These are phyloP conservation scores for Pyrus betulifolia DNA, from an alignment of 306 rosid species.

Conservation along the genomic window DNA sequence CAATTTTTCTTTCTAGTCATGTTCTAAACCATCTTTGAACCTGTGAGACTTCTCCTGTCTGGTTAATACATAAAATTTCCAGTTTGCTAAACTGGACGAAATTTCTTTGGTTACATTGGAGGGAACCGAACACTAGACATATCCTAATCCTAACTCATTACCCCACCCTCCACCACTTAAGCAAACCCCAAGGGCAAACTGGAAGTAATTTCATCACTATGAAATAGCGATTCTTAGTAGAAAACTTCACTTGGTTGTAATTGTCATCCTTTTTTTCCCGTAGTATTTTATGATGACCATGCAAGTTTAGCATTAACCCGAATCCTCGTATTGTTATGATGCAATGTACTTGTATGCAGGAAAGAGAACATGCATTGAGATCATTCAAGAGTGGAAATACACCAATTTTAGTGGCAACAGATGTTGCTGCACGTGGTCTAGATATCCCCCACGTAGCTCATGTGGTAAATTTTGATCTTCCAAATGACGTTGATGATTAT, in stretches of 20 bases:
- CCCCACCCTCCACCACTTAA: neutral
- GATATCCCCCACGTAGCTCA: constrained; percentile 78
- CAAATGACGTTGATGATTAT: constrained; percentile 77
- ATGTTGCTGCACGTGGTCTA: constrained; percentile 86
- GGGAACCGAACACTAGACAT: neutral
- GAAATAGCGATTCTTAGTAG: neutral
- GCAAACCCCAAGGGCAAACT: neutral
- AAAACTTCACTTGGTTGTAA: neutral
- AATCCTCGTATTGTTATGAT: neutral
- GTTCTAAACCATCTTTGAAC: neutral
- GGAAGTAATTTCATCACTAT: neutral
- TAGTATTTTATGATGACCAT: neutral
- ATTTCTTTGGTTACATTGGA: neutral
- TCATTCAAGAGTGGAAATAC: constrained; percentile 69
- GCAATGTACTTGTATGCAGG: constrained; percentile 35
- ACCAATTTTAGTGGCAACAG: constrained; percentile 81
- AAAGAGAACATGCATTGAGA: constrained; percentile 69
- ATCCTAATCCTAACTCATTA: neutral
- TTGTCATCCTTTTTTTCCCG: neutral
- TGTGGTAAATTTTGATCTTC: constrained; percentile 77
- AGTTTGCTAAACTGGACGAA: neutral
- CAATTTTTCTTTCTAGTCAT: neutral
- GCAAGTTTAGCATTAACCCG: neutral
- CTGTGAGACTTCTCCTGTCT: neutral
- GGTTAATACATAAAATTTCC: neutral